Evolutionary conservation across 2,329 filamentous ascomycete genomes (phyloP).

Genomic region (Xylariaceae sp.): DNA sequence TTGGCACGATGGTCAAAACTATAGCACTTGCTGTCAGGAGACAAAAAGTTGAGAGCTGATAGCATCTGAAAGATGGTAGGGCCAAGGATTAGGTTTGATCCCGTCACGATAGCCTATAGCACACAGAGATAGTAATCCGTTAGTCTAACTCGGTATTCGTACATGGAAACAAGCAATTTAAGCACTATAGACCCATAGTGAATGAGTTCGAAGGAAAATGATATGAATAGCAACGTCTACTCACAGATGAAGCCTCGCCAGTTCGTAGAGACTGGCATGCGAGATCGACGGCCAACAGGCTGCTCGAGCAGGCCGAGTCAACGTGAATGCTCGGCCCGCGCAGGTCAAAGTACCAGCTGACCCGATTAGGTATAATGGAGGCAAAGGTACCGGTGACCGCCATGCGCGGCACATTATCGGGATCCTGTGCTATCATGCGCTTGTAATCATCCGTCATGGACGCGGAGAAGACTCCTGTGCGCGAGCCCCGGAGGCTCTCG

Average conservation of each 20-base stretch:
- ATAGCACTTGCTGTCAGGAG: slow-evolving; percentile 39
- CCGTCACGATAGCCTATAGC: slow-evolving; percentile 38
- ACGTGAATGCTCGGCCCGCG: slow-evolving; percentile 41
- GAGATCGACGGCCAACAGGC: slow-evolving; percentile 39
- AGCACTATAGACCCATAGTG: too few relatives aligned
- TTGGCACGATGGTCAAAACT: slow-evolving; percentile 36
- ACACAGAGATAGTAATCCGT: slow-evolving; percentile 20
- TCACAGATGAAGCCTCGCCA: slow-evolving; percentile 31
- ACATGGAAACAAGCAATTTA: too few relatives aligned
- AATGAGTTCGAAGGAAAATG: too few relatives aligned
- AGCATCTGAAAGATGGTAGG: too few relatives aligned
- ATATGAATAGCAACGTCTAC: too few relatives aligned
- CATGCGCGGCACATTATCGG: slow-evolving; percentile 38
- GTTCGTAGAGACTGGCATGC: slow-evolving; percentile 28
- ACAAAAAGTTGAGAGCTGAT: slow-evolving; percentile 42
- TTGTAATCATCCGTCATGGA: slow-evolving; percentile 43
- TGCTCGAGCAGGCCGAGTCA: slow-evolving; percentile 44
- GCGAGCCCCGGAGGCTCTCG: too few relatives aligned
- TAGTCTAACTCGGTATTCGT: too few relatives aligned
- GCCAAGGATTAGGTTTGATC: slow-evolving; percentile 37
- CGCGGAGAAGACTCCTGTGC: slow-evolving; percentile 43
- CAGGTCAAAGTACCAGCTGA: slow-evolving; percentile 46
- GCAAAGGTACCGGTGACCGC: too few relatives aligned
- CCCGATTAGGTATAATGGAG: slow-evolving; percentile 43
- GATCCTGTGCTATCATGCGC: slow-evolving; percentile 37